Base-by-base conservation (phyloP, 805 yeast species). In the Cyberlindnera lachancei region DNA sequence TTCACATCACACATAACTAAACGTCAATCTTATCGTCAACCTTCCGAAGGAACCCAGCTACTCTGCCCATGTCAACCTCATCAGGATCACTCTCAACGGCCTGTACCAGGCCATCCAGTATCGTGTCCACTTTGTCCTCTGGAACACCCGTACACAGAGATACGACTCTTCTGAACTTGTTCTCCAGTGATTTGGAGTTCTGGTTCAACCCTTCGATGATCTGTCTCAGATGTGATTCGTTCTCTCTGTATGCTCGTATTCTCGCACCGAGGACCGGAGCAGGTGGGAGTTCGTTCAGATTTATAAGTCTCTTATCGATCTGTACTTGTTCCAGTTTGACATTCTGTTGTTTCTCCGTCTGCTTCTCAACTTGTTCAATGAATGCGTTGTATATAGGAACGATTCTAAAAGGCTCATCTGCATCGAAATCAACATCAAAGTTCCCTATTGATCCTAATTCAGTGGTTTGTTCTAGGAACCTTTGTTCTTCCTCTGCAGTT, bases 1-100 rank as follows among this genome's bases (percentile, higher is more conserved):
- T 19, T 10, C 7, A 8, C 21, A 19, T 19, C 15, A 22, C 14
- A 10, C n/a, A n/a, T n/a, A n/a, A n/a, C n/a, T 12, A 19, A 7
- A 23, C 26, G 7, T 24, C 26, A 24, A 14, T n/a, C 15, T 15
- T 15, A 12, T 29, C 41, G 24, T 67, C 71, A 31, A 70, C 69
- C 40, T 65, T 72, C 26, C 66, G 60, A 44, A 75, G 52, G 47
- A 75, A 74, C 10, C 73, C 76, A 17, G 72, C 65, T 12, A 71
- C 72, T 23, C 75, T 53, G 16, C 69, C 68, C 48, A 75, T 64
- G 48, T 74, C 81, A 23, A 75, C 73, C 38, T 73, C 79, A 40
- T 72, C 81, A 2, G 84, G 81, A 51, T 80, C 88, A 40, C 90
- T 81, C 41, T 88, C 95, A 6, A 90, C 96, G 14, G 96, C 95